A percentile compares a stretch with the other conserved stretches of the same genome.
Conservation (phyloP, 495 filamentous ascomycete species). For the Hypoxylon perforatum region DNA sequence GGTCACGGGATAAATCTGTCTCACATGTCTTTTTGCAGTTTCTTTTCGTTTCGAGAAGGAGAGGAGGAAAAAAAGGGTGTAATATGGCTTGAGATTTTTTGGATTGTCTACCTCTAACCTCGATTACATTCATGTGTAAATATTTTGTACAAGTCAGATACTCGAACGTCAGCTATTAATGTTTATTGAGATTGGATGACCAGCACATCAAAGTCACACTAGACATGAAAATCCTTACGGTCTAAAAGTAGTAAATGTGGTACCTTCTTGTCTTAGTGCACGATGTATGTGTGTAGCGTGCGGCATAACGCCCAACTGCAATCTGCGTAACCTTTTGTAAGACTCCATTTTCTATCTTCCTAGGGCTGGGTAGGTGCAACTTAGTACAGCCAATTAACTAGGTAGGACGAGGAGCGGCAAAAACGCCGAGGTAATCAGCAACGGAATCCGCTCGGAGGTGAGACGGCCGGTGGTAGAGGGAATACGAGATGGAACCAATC, state of each 20-base stretch:
- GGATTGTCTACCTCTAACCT: background rate
- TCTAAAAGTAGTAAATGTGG: background rate
- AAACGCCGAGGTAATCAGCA: too few species aligned
- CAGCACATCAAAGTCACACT: background rate
- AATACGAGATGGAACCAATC: too few species aligned
- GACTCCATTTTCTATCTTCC: background rate
- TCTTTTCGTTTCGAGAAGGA: too few species aligned
- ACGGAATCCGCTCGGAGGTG: too few species aligned
- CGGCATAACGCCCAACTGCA: background rate
- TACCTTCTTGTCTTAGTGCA: background rate
- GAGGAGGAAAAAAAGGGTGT: too few species aligned
- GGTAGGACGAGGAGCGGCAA: background rate
- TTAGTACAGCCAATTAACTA: background rate
- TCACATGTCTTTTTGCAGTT: background rate
- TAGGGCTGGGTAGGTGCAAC: too few species aligned
- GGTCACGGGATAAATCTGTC: background rate
- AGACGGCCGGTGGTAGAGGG: too few species aligned
- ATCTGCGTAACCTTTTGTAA: background rate
- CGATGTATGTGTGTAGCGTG: background rate
- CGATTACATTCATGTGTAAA: constrained; percentile 6
- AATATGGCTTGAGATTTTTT: background rate
- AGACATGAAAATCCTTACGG: background rate
- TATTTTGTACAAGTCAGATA: background rate
- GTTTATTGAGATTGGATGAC: background rate
- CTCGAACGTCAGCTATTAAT: background rate